Evolutionary conservation across 1,284 basidiomycete species (phyloP).

Genomic region (Heliocybe sulcata): DNA sequence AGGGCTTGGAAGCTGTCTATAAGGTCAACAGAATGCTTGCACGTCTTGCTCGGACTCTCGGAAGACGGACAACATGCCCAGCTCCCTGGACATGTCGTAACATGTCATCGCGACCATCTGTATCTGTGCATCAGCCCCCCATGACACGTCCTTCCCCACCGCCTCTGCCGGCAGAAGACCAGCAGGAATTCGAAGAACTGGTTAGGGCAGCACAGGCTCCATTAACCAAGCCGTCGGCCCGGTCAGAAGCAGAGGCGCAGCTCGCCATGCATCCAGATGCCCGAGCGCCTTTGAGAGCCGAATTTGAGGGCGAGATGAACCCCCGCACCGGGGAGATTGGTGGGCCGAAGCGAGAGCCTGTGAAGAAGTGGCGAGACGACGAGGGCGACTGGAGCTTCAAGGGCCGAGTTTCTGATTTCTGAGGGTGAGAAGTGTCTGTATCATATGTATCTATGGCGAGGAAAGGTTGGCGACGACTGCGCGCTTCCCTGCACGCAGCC

Average conservation of each 20-base stretch:
- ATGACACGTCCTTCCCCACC: slow-evolving; percentile 58
- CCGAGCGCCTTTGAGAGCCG: slow-evolving; percentile 44
- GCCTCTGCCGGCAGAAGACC: slow-evolving; percentile 60
- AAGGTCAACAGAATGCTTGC: background rate
- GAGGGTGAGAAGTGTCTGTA: background rate
- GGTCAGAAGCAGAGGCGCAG: slow-evolving; percentile 26
- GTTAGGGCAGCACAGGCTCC: slow-evolving; percentile 50
- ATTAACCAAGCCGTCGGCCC: slow-evolving; percentile 20
- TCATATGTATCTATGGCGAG: background rate
- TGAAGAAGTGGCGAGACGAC: slow-evolving; percentile 48
- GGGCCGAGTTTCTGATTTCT: slow-evolving; percentile 79
- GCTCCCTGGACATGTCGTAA: background rate
- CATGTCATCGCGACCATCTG: background rate
- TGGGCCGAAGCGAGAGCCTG: slow-evolving; percentile 73
- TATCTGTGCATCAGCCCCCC: slow-evolving; percentile 18
- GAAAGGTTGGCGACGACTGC: background rate
- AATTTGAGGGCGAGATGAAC: slow-evolving; percentile 70
- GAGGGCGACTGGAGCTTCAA: slow-evolving; percentile 81
- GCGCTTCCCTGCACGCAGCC: too few relatives aligned
- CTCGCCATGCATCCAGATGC: slow-evolving; percentile 63
- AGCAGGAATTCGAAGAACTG: slow-evolving; percentile 73
- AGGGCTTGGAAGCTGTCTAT: background rate
- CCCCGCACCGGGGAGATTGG: slow-evolving; percentile 70
- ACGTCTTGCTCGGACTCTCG: background rate
- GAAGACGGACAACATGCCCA: background rate